Conservation (phyloP, 805 yeast genomes). For the Saccharomycopsis capsularis region DNA sequence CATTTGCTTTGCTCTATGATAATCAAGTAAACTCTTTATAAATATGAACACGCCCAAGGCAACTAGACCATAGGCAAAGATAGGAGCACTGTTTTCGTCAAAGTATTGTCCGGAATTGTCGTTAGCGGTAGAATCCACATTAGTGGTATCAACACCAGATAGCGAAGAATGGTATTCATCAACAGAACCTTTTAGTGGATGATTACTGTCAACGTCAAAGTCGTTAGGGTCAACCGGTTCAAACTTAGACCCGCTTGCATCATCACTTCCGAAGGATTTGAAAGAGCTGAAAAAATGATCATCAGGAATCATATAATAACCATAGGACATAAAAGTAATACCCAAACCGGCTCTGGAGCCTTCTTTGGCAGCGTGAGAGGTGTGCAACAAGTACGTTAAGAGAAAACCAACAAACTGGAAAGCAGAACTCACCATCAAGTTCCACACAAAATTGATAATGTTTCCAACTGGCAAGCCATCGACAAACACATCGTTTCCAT, state of each 20-base stretch:
- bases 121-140: background rate
- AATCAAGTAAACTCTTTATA: constrained; percentile 63
- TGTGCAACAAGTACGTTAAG: constrained; percentile 82
- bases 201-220: constrained; percentile 36
- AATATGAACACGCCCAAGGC: constrained; percentile 61
- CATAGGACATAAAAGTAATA: constrained; percentile 68
- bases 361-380: constrained; percentile 94
- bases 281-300: constrained; percentile 25
- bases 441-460: constrained; percentile 85
- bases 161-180: constrained; percentile 25
- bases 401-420: constrained; percentile 93
- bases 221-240: constrained; percentile 54
- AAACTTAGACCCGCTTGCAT: constrained; percentile 29
- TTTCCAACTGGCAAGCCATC: constrained; percentile 96
- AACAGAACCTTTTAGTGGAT: constrained; percentile 24
- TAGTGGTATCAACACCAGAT: constrained; percentile 16
- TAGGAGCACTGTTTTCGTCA: constrained; percentile 21
- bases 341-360: constrained; percentile 94
- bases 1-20: constrained; percentile 66
- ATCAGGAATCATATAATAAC: constrained; percentile 48
- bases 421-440: constrained; percentile 76
- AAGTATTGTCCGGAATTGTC: constrained; percentile 13
- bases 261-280: constrained; percentile 23
- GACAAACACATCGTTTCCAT: constrained; percentile 83
- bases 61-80: constrained; percentile 22